phyloP scores from a whole-genome alignment of 805 yeast species.

The Maudiozyma barnettii region DNA sequence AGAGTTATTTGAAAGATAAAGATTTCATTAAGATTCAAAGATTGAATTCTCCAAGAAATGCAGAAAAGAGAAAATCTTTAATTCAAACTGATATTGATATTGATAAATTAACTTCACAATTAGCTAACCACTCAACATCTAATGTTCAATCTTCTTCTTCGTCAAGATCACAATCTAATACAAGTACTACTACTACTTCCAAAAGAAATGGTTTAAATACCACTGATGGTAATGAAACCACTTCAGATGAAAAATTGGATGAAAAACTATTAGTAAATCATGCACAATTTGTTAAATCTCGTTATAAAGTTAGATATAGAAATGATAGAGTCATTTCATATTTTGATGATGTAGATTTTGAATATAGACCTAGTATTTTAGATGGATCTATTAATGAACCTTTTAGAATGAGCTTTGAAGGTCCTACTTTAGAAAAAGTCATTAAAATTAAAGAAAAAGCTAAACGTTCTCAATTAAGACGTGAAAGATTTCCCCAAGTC shows the following conservation, averaged over 20 bases:
- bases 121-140: not conserved
- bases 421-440: slow-evolving; percentile 24
- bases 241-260: not conserved
- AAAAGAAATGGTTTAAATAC: not conserved
- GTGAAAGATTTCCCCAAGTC: not conserved
- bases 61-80: slow-evolving; percentile 11
- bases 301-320: slow-evolving; percentile 1
- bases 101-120: not conserved
- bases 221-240: not conserved
- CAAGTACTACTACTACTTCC: not conserved
- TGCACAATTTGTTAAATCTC: not conserved
- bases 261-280: not conserved
- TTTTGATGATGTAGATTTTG: slow-evolving; percentile 46
- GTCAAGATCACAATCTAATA: not conserved
- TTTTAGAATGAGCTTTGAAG: slow-evolving; percentile 20
- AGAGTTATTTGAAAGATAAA: slow-evolving; percentile 10
- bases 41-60: slow-evolving; percentile 10
- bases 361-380: slow-evolving; percentile 38
- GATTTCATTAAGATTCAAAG: slow-evolving; percentile 13
- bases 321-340: slow-evolving; percentile 35
- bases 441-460: slow-evolving; percentile 9
- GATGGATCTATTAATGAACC: slow-evolving; percentile 35
- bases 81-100: slow-evolving; percentile 1
- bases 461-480: slow-evolving; percentile 2
- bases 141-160: not conserved